phyloP scores from a whole-genome alignment of 108 stramenopile species.

The Discostella stelligeroides region DNA sequence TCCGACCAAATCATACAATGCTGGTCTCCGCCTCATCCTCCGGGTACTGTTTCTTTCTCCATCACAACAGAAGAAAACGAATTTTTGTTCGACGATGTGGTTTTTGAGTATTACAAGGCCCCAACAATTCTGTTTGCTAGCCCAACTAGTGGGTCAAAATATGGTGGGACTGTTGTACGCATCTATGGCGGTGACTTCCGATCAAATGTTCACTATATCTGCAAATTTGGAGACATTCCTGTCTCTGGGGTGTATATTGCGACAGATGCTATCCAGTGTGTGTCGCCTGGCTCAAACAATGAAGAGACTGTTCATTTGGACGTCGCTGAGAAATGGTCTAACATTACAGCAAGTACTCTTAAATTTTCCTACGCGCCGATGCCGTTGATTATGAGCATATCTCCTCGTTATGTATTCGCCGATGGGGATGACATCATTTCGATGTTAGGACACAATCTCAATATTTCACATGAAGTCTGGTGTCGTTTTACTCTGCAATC shows the following conservation, averaged over 20 bases:
- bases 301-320: constrained; percentile 4
- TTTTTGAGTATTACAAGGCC: constrained; percentile 36
- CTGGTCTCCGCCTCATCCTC: constrained; percentile 37
- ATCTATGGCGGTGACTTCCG: constrained; percentile 39
- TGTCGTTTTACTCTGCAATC: constrained; percentile 27
- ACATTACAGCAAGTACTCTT: constrained; percentile 17
- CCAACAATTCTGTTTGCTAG: constrained; percentile 22
- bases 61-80: constrained; percentile 13
- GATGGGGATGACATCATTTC: constrained; percentile 31
- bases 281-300: constrained; percentile 8
- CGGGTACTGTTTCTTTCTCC: constrained; percentile 28
- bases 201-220: constrained; percentile 27
- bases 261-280: constrained; percentile 26
- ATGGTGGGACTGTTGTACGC: constrained; percentile 34
- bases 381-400: constrained; percentile 9
- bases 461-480: constrained; percentile 23
- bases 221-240: constrained; percentile 25
- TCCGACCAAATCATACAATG: constrained; percentile 31
- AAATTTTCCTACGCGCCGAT: constrained; percentile 21
- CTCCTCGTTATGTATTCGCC: constrained; percentile 20
- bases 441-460: constrained; percentile 24
- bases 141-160: constrained; percentile 34
- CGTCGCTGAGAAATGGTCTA: constrained; percentile 23
- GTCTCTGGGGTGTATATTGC: constrained; percentile 18
- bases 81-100: constrained; percentile 15